Conservation (phyloP, 495 filamentous ascomycete species). For the Cryomyces antarcticus region DNA sequence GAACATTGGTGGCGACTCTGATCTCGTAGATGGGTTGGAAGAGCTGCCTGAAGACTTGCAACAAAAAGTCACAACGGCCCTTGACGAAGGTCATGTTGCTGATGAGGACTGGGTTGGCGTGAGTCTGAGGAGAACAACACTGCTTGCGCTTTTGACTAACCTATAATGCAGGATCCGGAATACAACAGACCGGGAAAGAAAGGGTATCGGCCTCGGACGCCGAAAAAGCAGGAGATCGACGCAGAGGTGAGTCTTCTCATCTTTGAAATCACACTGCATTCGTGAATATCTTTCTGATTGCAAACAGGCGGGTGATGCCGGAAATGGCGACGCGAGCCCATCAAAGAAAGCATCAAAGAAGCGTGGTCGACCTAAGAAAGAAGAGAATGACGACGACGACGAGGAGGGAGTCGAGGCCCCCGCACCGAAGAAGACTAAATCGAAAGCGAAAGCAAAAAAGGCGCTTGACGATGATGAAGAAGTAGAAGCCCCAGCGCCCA, state of each 20-base stretch:
- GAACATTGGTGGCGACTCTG: constrained; percentile 42
- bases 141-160: background rate
- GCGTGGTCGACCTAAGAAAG: constrained; percentile 21
- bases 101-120: constrained; percentile 65
- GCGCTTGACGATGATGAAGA: constrained; percentile 8
- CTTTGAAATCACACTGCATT: background rate
- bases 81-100: constrained; percentile 52
- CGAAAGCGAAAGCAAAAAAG: constrained; percentile 1
- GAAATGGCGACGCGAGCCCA: constrained; percentile 12
- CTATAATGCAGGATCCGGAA: constrained; percentile 36
- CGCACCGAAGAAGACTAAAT: constrained; percentile 9
- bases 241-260: constrained; percentile 4
- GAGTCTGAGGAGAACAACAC: constrained; percentile 15
- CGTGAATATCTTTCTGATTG: background rate
- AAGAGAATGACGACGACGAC: constrained; percentile 14
- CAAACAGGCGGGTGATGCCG: constrained; percentile 14
- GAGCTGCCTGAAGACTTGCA: constrained; percentile 40
- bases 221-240: constrained; percentile 24
- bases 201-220: constrained; percentile 31
- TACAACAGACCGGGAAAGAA: constrained; percentile 43
- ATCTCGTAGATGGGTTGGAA: constrained; percentile 64
- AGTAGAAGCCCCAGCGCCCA: constrained; percentile 3
- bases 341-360: constrained; percentile 18
- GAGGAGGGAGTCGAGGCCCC: constrained; percentile 15
- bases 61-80: constrained; percentile 38